Evolutionary conservation across 352 stramenopile species (phyloP).

Genomic region (Elongisporangium anandrum): DNA sequence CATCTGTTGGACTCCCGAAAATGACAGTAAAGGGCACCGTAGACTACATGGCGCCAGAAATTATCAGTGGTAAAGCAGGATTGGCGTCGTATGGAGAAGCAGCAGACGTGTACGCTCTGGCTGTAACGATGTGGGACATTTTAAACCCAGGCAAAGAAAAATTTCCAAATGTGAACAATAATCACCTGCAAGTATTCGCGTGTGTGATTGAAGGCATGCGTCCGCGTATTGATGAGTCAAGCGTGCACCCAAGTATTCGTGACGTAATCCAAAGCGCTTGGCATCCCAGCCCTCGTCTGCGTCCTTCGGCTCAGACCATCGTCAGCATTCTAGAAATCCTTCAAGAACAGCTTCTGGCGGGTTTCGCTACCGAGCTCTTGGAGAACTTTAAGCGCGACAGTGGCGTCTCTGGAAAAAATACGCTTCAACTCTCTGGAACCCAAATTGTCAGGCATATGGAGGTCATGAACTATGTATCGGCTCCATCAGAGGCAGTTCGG

Average conservation of each 20-base stretch:
- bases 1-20: conserved; percentile 17
- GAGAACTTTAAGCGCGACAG: conserved; percentile 30
- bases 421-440: conserved; percentile 22
- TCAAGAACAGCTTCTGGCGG: conserved; percentile 16
- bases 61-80: conserved; percentile 47
- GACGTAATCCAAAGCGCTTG: conserved; percentile 18
- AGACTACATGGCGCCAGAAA: conserved; percentile 71
- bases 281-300: conserved; percentile 8
- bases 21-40: conserved; percentile 71
- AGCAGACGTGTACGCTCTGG: conserved; percentile 69
- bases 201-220: conserved; percentile 32
- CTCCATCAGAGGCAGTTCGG: conserved; percentile 28
- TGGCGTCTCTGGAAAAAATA: conserved; percentile 3
- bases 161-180: conserved; percentile 27
- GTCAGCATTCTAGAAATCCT: conserved; percentile 20
- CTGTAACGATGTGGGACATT: conserved; percentile 67
- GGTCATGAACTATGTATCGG: conserved; percentile 17
- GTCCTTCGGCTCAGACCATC: conserved; percentile 18
- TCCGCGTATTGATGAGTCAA: conserved; percentile 9
- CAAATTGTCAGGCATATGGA: conserved; percentile 27
- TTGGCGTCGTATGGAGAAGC: conserved; percentile 51
- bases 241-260: conserved; percentile 18
- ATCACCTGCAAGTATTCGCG: conserved; percentile 36
- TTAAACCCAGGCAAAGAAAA: conserved; percentile 42
- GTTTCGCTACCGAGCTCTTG: conserved; percentile 33